A percentile compares a stretch with the other conserved stretches of the same genome.
Conservation (phyloP, 768 basidiomycete species). For the Symmetrospora coprosmae region DNA sequence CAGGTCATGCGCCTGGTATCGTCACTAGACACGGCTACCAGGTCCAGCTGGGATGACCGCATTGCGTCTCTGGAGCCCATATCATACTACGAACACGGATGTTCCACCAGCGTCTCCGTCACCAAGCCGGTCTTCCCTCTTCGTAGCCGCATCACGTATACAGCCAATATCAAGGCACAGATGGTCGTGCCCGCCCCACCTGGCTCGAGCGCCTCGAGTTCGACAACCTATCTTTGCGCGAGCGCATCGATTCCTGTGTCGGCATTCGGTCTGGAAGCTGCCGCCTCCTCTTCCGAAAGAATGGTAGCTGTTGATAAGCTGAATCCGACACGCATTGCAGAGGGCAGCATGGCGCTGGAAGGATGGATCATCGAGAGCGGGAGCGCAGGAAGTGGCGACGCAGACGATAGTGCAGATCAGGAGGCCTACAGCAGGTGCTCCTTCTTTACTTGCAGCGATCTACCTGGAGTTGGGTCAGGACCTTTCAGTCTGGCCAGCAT, state of each 20-base stretch:
- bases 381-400: background rate
- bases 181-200: conserved; percentile 36
- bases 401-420: conserved; percentile 42
- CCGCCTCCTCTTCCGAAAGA: too few relatives aligned
- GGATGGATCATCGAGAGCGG: conserved; percentile 92
- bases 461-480: conserved; percentile 73
- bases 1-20: conserved; percentile 61
- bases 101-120: conserved; percentile 50
- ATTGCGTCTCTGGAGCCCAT: conserved; percentile 62
- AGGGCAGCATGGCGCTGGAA: conserved; percentile 71
- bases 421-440: conserved; percentile 86
- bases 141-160: conserved; percentile 69
- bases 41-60: conserved; percentile 74
- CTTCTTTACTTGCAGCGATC: conserved; percentile 77
- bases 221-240: conserved; percentile 63
- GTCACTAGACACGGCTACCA: conserved; percentile 49
- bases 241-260: conserved; percentile 47
- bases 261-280: conserved; percentile 22
- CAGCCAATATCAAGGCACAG: conserved; percentile 57
- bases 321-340: conserved; percentile 58
- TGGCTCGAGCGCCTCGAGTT: conserved; percentile 36
- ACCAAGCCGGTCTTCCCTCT: conserved; percentile 71
- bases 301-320: too few relatives aligned
- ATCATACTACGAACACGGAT: conserved; percentile 50
- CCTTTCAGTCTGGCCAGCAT: conserved; percentile 69